These are phyloP conservation scores for Colletotrichum sublineola DNA, from an alignment of 2,329 filamentous ascomycete species.

Conservation along the genomic window DNA sequence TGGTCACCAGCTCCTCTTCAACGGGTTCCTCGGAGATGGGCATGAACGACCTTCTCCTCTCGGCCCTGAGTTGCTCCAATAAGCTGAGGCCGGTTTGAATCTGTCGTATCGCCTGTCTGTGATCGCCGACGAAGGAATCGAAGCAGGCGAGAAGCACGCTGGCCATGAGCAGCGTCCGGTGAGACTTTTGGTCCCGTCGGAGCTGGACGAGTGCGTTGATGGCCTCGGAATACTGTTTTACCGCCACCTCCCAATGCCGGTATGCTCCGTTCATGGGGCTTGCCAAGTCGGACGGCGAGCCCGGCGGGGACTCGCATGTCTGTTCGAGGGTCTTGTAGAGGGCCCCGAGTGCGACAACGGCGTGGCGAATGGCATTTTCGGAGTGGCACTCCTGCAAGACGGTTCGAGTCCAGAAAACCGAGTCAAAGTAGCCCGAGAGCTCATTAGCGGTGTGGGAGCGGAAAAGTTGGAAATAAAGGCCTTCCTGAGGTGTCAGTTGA, in stretches of 20 bases:
- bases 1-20: constrained; percentile 71
- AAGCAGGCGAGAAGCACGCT: constrained; percentile 77
- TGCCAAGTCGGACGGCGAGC: constrained; percentile 56
- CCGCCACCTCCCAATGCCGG: constrained; percentile 70
- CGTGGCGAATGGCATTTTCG: constrained; percentile 72
- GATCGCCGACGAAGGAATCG: constrained; percentile 75
- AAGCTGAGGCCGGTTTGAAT: constrained; percentile 71
- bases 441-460: constrained; percentile 71
- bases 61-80: constrained; percentile 65
- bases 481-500: constrained; percentile 65
- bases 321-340: constrained; percentile 76
- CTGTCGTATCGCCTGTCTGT: constrained; percentile 71
- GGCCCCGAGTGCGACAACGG: constrained; percentile 75
- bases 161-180: constrained; percentile 72
- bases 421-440: constrained; percentile 76
- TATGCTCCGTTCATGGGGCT: constrained; percentile 56
- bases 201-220: constrained; percentile 63
- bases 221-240: constrained; percentile 71
- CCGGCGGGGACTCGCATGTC: constrained; percentile 63
- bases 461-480: constrained; percentile 73
- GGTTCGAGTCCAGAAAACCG: constrained; percentile 73
- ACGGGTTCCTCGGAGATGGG: constrained; percentile 61
- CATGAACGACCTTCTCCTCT: constrained; percentile 57
- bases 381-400: constrained; percentile 74
- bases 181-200: constrained; percentile 59